These are phyloP conservation scores for Starmerella scarabaei DNA, from an alignment of 805 yeast species.

Conservation along the genomic window DNA sequence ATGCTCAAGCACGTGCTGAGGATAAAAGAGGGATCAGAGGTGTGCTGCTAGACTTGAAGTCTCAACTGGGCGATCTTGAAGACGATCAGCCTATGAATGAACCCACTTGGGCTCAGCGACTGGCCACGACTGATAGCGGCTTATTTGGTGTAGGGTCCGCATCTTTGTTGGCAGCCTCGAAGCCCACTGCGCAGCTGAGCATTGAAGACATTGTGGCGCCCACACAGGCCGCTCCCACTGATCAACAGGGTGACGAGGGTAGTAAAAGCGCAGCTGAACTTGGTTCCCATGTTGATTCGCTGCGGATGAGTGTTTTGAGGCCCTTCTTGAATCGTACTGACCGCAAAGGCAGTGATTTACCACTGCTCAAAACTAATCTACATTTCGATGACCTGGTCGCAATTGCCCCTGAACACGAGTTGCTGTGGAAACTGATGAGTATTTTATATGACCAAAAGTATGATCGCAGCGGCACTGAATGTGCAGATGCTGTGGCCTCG, in stretches of 20 bases:
- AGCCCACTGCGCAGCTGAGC: constrained; percentile 6
- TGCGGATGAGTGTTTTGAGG: not conserved
- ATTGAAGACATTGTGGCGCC: constrained; percentile 6
- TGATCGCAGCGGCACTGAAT: constrained; percentile 8
- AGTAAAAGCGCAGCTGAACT: not conserved
- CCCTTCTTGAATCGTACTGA: not conserved
- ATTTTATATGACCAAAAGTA: constrained; percentile 2
- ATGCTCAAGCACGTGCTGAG: no score
- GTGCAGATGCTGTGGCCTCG: not conserved
- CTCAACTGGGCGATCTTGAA: not conserved
- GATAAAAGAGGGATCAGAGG: constrained; percentile 4
- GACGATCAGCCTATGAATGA: no score
- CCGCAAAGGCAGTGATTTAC: constrained; percentile 8
- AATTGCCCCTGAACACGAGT: not conserved
- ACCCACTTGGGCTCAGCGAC: not conserved
- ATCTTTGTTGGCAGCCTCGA: constrained; percentile 8
- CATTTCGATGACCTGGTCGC: constrained; percentile 4
- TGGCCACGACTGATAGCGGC: not conserved
- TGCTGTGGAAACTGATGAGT: constrained; percentile 9
- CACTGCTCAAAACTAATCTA: constrained; percentile 6
- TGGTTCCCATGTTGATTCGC: not conserved
- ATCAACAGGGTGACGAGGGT: not conserved
- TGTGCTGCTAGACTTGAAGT: not conserved
- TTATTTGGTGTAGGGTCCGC: not conserved
- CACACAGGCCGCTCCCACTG: not conserved